phyloP scores from a whole-genome alignment of 2,329 filamentous ascomycete species.

The Phyllachora maydis region DNA sequence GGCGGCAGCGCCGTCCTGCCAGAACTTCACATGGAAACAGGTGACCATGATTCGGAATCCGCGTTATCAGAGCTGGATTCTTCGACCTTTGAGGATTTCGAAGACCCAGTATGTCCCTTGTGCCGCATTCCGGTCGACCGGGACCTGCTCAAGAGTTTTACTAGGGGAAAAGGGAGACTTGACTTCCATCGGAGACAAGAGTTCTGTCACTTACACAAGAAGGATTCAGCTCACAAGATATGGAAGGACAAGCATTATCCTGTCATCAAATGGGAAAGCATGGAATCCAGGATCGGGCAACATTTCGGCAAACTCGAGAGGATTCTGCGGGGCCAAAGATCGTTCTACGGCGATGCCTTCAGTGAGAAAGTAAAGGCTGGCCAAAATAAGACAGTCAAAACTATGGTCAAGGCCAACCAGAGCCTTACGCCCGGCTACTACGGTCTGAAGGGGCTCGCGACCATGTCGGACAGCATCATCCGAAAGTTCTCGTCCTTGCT shows the following conservation, averaged over 20 bases:
- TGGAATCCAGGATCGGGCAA: conserved; percentile 34
- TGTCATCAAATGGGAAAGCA: conserved; percentile 42
- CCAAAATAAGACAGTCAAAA: conserved; percentile 29
- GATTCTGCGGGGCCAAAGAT: conserved; percentile 37
- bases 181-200: conserved; percentile 34
- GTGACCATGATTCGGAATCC: too few relatives aligned
- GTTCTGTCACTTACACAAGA: conserved; percentile 46
- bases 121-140: conserved; percentile 39
- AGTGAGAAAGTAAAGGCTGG: conserved; percentile 32
- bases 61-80: conserved; percentile 2
- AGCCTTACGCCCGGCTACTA: conserved; percentile 63
- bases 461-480: conserved; percentile 53
- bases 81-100: too few relatives aligned
- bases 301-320: conserved; percentile 33
- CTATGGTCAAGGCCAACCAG: conserved; percentile 34
- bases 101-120: conserved; percentile 45
- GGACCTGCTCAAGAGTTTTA: conserved; percentile 29
- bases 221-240: conserved; percentile 23
- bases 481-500: conserved; percentile 35
- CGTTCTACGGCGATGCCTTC: conserved; percentile 39
- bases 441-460: conserved; percentile 49
- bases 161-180: conserved; percentile 20
- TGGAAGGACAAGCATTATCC: conserved; percentile 42
- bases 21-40: too few relatives aligned
- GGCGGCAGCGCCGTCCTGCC: too few relatives aligned